Conservation (phyloP, 2,329 filamentous ascomycete species). For the Pestalotiopsis sp. region DNA sequence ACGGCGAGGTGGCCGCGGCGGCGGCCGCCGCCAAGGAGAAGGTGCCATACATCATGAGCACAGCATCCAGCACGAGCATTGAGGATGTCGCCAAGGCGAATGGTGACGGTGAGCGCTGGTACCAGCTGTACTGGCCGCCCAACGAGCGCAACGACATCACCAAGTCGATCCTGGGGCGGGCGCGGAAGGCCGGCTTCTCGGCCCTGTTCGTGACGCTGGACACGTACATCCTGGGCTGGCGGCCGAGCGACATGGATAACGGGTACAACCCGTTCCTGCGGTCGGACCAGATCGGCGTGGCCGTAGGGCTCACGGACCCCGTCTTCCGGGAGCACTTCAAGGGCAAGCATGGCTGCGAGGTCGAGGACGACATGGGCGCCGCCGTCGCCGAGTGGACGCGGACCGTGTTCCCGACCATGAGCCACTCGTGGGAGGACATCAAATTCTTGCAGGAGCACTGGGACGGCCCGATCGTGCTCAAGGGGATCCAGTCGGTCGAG, state of each 20-base stretch:
- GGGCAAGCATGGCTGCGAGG: slow-evolving; percentile 20
- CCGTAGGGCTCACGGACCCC: slow-evolving; percentile 29
- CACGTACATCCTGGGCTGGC: slow-evolving; percentile 30
- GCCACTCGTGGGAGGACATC: slow-evolving; percentile 29
- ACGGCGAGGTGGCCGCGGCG: slow-evolving; percentile 27
- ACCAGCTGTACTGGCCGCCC: slow-evolving; percentile 31
- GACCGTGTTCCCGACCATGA: slow-evolving; percentile 28
- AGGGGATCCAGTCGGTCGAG: slow-evolving; percentile 34
- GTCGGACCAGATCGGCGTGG: slow-evolving; percentile 29
- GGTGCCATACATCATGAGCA: slow-evolving; percentile 29
- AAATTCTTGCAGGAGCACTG: slow-evolving; percentile 27
- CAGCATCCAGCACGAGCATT: slow-evolving; percentile 28
- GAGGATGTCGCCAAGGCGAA: slow-evolving; percentile 30
- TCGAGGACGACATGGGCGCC: slow-evolving; percentile 25
- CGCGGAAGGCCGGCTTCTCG: slow-evolving; percentile 24
- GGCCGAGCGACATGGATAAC: slow-evolving; percentile 29
- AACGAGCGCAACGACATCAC: slow-evolving; percentile 27
- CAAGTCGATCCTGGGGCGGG: slow-evolving; percentile 24
- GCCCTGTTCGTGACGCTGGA: slow-evolving; percentile 29
- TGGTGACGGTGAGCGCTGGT: slow-evolving; percentile 26
- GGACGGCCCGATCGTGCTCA: slow-evolving; percentile 33
- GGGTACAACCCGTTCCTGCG: slow-evolving; percentile 31
- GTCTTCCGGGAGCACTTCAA: slow-evolving; percentile 28
- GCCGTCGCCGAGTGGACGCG: slow-evolving; percentile 28
- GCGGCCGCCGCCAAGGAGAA: slow-evolving; percentile 21